Evolutionary conservation across 2,329 filamentous ascomycete species (phyloP).

Genomic region (Paraphaeosphaeria minitans): DNA sequence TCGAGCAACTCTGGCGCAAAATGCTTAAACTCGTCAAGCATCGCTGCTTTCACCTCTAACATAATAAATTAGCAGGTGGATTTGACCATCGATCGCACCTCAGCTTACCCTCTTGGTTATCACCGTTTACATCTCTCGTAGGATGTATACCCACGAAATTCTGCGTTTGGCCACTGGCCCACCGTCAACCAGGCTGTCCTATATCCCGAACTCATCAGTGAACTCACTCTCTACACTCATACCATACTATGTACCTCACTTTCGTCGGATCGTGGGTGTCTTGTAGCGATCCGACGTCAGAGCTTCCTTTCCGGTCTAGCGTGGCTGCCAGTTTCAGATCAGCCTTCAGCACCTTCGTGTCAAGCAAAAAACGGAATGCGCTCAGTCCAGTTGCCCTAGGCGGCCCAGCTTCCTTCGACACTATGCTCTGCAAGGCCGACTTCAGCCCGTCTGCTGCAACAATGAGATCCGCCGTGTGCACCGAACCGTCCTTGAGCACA

Average conservation of each 20-base stretch:
- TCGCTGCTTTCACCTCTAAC: conserved; percentile 1
- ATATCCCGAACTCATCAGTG: no score
- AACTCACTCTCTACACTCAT: conserved; percentile 7
- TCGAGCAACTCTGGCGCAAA: conserved; percentile 7
- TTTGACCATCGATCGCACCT: not conserved
- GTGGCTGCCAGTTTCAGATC: not conserved
- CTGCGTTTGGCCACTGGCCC: conserved; percentile 8
- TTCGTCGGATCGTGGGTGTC: conserved; percentile 4
- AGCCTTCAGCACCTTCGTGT: not conserved
- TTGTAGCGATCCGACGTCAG: not conserved
- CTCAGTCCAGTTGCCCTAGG: conserved; percentile 9
- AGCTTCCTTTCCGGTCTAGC: not conserved
- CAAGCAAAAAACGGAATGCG: conserved; percentile 12
- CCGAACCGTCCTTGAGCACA: conserved; percentile 9
- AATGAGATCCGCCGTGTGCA: conserved; percentile 13
- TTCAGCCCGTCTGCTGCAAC: conserved; percentile 14
- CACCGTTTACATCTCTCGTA: not conserved
- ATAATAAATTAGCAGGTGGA: not conserved
- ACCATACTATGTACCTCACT: conserved; percentile 14
- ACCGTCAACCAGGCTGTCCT: not conserved
- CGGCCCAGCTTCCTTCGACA: conserved; percentile 1
- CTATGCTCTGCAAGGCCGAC: conserved; percentile 2
- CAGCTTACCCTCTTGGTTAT: conserved; percentile 5
- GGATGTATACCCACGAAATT: conserved; percentile 14
- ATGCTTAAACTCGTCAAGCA: conserved; percentile 13